A percentile compares a stretch with the other conserved stretches of the same genome.
phyloP scores from a whole-genome alignment of 352 stramenopile genomes.

The Pythium phragmitis region DNA sequence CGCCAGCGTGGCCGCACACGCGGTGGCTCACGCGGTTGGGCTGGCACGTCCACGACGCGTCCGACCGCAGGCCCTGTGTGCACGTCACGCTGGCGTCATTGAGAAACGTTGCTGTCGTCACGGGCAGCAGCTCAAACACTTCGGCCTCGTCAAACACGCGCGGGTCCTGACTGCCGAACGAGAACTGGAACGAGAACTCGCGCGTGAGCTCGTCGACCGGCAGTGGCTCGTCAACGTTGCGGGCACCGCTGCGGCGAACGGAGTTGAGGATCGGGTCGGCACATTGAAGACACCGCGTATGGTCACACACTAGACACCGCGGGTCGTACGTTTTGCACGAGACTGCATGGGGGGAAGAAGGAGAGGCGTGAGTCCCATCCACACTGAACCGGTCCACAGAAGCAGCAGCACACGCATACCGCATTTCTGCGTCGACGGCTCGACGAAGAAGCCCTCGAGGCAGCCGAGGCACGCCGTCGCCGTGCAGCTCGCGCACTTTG shows the following conservation, averaged over 20 bases:
- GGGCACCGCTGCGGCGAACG: constrained; percentile 85
- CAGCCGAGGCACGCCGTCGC: constrained; percentile 80
- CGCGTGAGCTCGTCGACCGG: constrained; percentile 88
- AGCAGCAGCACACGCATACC: constrained; percentile 31
- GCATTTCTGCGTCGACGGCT: constrained; percentile 63
- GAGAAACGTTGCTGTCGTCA: constrained; percentile 25
- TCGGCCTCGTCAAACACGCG: constrained; percentile 93
- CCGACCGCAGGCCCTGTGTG: constrained; percentile 49
- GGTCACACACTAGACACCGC: constrained; percentile 88
- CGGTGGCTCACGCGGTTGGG: constrained; percentile 59
- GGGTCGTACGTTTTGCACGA: constrained; percentile 89
- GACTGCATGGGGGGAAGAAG: constrained; percentile 26
- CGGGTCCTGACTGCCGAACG: constrained; percentile 89
- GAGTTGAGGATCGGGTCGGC: constrained; percentile 90
- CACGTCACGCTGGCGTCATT: constrained; percentile 65
- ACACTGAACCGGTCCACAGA: not conserved
- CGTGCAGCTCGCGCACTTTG: constrained; percentile 88
- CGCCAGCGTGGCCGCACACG: constrained; percentile 89
- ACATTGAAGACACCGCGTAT: constrained; percentile 80
- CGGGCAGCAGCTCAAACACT: constrained; percentile 50
- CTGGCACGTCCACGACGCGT: constrained; percentile 71
- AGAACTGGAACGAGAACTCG: constrained; percentile 89
- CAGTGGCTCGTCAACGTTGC: constrained; percentile 59
- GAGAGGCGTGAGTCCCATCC: not conserved
- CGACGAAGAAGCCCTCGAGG: constrained; percentile 84